Conservation (phyloP, 1,139 yeast genomes). For the Sugiyamaella xylanicola region DNA sequence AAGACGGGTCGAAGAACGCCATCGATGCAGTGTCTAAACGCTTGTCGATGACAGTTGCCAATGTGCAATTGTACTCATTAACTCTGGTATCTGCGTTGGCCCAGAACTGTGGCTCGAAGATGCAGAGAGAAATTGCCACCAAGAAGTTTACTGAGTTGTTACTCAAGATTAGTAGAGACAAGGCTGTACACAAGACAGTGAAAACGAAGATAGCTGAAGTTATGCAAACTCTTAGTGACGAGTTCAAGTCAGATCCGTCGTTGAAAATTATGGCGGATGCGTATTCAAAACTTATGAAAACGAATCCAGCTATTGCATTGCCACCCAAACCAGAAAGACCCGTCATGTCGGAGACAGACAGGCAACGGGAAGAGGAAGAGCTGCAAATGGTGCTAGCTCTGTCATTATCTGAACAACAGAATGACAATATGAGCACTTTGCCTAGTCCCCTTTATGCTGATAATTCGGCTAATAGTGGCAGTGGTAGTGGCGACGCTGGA, state of each 20-base stretch:
- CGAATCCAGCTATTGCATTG: slow-evolving; percentile 40
- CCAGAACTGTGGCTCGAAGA: slow-evolving; percentile 89
- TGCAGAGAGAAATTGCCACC: slow-evolving; percentile 80
- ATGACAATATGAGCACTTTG: slow-evolving; percentile 3
- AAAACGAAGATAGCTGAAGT: slow-evolving; percentile 68
- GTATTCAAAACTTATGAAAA: slow-evolving; percentile 40
- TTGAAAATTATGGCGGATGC: slow-evolving; percentile 69
- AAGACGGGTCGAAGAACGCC: slow-evolving; percentile 58
- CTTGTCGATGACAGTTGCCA: slow-evolving; percentile 69
- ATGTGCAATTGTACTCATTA: slow-evolving; percentile 71
- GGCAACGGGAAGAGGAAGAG: slow-evolving; percentile 73
- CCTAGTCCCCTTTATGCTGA: slow-evolving; percentile 18
- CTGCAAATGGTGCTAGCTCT: slow-evolving; percentile 74
- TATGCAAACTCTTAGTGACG: slow-evolving; percentile 60
- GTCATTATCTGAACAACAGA: slow-evolving; percentile 61
- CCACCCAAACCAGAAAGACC: slow-evolving; percentile 68
- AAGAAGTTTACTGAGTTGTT: slow-evolving; percentile 63
- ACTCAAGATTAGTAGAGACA: slow-evolving; percentile 57
- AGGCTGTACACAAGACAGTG: slow-evolving; percentile 64
- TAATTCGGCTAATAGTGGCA: slow-evolving; percentile 14
- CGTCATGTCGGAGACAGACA: slow-evolving; percentile 52
- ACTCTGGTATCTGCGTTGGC: slow-evolving; percentile 76
- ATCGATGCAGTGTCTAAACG: slow-evolving; percentile 55
- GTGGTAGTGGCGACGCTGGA: slow-evolving; percentile 18
- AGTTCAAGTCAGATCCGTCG: slow-evolving; percentile 71